phyloP scores from a whole-genome alignment of 371 early-diverging fungal species.

The Gilbertella persicaria region DNA sequence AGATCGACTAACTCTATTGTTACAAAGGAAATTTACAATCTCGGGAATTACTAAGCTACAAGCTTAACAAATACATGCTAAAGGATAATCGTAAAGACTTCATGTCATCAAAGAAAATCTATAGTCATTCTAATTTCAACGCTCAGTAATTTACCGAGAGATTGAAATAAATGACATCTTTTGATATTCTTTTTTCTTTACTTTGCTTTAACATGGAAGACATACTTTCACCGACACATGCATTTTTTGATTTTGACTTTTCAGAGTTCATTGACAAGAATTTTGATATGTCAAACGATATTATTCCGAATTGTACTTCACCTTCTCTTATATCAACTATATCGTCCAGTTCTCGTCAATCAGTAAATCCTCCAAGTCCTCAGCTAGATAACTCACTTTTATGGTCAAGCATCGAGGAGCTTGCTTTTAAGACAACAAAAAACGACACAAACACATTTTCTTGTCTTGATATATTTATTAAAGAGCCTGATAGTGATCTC shows the following conservation, averaged over 20 bases:
- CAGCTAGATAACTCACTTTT: conserved; percentile 4
- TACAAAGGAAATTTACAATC: too few species aligned
- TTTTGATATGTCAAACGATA: conserved; percentile 15
- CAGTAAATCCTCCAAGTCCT: not conserved
- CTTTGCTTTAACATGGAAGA: conserved; percentile 3
- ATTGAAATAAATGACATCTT: too few species aligned
- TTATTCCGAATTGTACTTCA: conserved; percentile 4
- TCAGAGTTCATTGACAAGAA: conserved; percentile 22
- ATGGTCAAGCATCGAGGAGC: conserved; percentile 11
- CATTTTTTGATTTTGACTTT: conserved; percentile 22
- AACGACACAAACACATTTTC: conserved; percentile 6
- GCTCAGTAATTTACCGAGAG: too few species aligned
- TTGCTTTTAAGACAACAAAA: conserved; percentile 1
- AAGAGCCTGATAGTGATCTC: conserved; percentile 14
- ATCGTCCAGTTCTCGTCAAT: not conserved
- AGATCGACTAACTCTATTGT: too few species aligned
- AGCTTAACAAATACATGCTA: too few species aligned
- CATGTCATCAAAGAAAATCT: too few species aligned
- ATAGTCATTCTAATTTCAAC: too few species aligned
- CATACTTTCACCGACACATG: conserved; percentile 12
- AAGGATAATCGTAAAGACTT: too few species aligned
- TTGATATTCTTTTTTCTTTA: not conserved
- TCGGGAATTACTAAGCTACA: too few species aligned
- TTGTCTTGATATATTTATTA: conserved; percentile 17
- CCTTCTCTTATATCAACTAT: not conserved